phyloP scores from a whole-genome alignment of 2,329 filamentous ascomycete species.

The Arthroderma uncinatum region DNA sequence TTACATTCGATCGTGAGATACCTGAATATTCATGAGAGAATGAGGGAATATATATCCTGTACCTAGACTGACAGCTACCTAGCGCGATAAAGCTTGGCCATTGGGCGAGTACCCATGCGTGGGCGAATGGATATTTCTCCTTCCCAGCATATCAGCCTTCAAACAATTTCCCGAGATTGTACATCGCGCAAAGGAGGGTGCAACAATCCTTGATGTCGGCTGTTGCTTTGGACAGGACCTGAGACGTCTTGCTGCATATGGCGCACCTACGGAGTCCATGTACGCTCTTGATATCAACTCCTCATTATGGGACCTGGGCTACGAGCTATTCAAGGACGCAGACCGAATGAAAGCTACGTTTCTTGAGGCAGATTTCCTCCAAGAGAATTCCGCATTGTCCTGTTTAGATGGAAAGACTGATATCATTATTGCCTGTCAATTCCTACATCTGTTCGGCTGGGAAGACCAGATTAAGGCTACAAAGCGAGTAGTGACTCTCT shows the following conservation, averaged over 20 bases:
- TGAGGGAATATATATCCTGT: not conserved
- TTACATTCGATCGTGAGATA: conserved; percentile 3
- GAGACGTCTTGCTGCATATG: conserved; percentile 42
- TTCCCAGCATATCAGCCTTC: conserved; percentile 2
- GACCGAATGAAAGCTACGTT: conserved; percentile 39
- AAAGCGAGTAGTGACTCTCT: conserved; percentile 1
- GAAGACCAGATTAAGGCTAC: conserved; percentile 17
- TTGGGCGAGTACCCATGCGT: conserved; percentile 4
- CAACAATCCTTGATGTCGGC: conserved; percentile 38
- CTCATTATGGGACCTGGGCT: conserved; percentile 47
- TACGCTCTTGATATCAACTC: conserved; percentile 41
- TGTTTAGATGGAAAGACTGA: conserved; percentile 25
- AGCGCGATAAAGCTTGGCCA: conserved; percentile 6
- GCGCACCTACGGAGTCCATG: conserved; percentile 40
- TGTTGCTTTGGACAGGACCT: conserved; percentile 43
- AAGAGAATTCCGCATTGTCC: conserved; percentile 18
- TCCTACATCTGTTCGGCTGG: conserved; percentile 34
- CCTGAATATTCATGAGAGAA: not conserved
- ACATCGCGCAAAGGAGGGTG: conserved; percentile 5
- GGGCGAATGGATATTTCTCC: conserved; percentile 4
- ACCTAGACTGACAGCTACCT: not conserved
- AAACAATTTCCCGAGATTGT: conserved; percentile 10
- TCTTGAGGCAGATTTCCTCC: conserved; percentile 37
- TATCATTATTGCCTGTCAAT: conserved; percentile 32
- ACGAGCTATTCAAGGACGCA: conserved; percentile 53